Evolutionary conservation across 495 filamentous ascomycete species (phyloP).

Genomic region (Penicilliopsis zonata): DNA sequence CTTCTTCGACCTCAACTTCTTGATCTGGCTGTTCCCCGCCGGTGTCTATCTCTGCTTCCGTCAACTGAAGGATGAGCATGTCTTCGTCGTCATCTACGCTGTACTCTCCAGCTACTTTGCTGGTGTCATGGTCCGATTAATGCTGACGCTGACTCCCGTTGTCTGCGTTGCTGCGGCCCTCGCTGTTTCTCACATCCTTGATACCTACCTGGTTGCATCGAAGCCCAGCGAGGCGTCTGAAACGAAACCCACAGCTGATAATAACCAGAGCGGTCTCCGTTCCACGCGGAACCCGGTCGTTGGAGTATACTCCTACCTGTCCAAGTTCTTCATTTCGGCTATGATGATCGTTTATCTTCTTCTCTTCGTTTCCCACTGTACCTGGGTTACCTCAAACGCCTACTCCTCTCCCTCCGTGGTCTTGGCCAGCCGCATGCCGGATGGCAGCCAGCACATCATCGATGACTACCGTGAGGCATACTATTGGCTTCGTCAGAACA

Average conservation of each 20-base stretch:
- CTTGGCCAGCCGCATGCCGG: conserved; percentile 79
- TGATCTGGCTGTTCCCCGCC: conserved; percentile 98
- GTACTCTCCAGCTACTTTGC: conserved; percentile 95
- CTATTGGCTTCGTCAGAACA: conserved; percentile 99
- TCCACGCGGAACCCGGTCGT: conserved; percentile 61
- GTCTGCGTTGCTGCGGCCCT: conserved; percentile 93
- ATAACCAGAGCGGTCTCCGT: conserved; percentile 47
- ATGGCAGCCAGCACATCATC: conserved; percentile 96
- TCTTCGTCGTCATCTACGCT: conserved; percentile 95
- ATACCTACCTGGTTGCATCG: conserved; percentile 61
- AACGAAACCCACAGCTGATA: conserved; percentile 35
- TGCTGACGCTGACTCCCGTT: conserved; percentile 94
- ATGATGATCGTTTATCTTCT: conserved; percentile 70
- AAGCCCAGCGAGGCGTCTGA: conserved; percentile 35
- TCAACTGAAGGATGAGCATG: conserved; percentile 87
- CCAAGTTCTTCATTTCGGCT: conserved; percentile 62
- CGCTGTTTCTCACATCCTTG: conserved; percentile 76
- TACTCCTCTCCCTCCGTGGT: conserved; percentile 98
- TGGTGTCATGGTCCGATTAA: conserved; percentile 97
- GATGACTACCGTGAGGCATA: conserved; percentile 99
- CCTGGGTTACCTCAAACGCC: conserved; percentile 98
- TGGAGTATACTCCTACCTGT: conserved; percentile 72
- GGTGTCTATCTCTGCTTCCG: conserved; percentile 98
- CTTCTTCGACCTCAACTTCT: conserved; percentile 96
- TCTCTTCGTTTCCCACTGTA: conserved; percentile 93